Evolutionary conservation across 805 yeast genomes (phyloP).

Genomic region (Suhomyces emberorum): DNA sequence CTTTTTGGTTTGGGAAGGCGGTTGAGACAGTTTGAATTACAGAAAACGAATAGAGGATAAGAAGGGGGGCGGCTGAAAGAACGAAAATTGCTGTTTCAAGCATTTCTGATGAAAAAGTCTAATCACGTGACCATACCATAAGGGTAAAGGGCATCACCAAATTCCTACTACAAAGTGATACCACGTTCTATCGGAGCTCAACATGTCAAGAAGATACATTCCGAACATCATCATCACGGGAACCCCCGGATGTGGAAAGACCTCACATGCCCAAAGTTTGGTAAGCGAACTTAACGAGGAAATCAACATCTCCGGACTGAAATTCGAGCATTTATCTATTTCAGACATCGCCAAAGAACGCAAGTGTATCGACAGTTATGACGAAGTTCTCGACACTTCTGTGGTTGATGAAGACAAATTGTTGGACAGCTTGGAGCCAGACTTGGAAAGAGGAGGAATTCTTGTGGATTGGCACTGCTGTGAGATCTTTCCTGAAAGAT

Average conservation of each 20-base stretch:
- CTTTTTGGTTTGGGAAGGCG: too few species aligned
- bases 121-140: too few species aligned
- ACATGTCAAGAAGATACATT: constrained; percentile 32
- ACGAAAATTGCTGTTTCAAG: too few species aligned
- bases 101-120: too few species aligned
- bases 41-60: too few species aligned
- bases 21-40: too few species aligned
- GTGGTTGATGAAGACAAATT: constrained; percentile 92
- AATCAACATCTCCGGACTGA: constrained; percentile 9
- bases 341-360: constrained; percentile 80
- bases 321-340: constrained; percentile 56
- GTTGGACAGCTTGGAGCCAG: constrained; percentile 74
- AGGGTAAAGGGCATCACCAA: too few species aligned
- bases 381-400: constrained; percentile 76
- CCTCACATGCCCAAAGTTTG: constrained; percentile 67
- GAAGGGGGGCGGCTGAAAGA: too few species aligned
- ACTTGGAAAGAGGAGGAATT: constrained; percentile 80
- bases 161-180: too few species aligned
- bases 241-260: constrained; percentile 90
- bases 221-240: constrained; percentile 92
- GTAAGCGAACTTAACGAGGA: constrained; percentile 47
- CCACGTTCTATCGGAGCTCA: background rate
- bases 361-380: constrained; percentile 78
- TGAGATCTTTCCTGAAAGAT: constrained; percentile 89
- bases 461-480: constrained; percentile 97